phyloP scores from a whole-genome alignment of 2,329 filamentous ascomycete species.

The Colletotrichum sublineola region DNA sequence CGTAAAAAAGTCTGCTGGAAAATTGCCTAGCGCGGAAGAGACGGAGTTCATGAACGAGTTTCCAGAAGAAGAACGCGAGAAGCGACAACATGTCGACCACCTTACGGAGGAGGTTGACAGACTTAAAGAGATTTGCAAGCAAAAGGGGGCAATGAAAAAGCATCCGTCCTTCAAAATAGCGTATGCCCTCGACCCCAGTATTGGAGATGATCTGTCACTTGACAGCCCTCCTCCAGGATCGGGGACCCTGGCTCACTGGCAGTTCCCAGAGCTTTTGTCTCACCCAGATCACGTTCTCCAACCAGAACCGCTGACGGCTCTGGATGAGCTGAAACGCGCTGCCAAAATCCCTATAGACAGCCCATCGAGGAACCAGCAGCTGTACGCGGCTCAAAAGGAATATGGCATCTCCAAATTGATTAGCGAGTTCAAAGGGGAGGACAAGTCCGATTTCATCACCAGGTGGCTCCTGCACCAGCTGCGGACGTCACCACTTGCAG shows the following conservation, averaged over 20 bases:
- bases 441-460: constrained; percentile 62
- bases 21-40: constrained; percentile 53
- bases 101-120: constrained; percentile 51
- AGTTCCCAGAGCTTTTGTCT: constrained; percentile 62
- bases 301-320: constrained; percentile 54
- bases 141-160: constrained; percentile 58
- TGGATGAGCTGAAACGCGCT: constrained; percentile 57
- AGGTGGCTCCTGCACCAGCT: constrained; percentile 67
- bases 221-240: constrained; percentile 48
- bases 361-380: constrained; percentile 50
- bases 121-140: constrained; percentile 57
- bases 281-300: constrained; percentile 62
- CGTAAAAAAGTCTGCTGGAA: constrained; percentile 49
- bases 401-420: constrained; percentile 61
- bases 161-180: constrained; percentile 56
- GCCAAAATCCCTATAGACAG: constrained; percentile 53
- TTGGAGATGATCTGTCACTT: constrained; percentile 59
- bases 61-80: constrained; percentile 52
- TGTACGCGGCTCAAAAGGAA: constrained; percentile 62
- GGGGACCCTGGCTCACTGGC: constrained; percentile 53
- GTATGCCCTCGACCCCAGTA: constrained; percentile 55
- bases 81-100: constrained; percentile 51
- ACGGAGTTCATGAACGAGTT: constrained; percentile 61
- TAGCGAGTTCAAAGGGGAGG: constrained; percentile 51
- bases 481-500: constrained; percentile 61